A percentile compares a stretch with the other conserved stretches of the same genome.
phyloP scores from a whole-genome alignment of 768 basidiomycete species.

The Kockovaella imperatae region DNA sequence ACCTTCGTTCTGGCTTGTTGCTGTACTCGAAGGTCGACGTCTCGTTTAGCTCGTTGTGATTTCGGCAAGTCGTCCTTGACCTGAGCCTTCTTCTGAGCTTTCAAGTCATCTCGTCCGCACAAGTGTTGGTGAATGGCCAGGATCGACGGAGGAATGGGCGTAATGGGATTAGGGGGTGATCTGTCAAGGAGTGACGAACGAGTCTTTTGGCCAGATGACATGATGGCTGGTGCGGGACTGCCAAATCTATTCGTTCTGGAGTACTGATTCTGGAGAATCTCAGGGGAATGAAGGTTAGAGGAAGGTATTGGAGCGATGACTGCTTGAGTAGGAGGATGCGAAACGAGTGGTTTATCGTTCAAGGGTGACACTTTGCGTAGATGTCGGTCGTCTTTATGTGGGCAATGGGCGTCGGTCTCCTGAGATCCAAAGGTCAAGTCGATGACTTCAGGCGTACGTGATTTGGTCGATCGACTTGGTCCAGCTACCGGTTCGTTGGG shows the following conservation, averaged over 20 bases:
- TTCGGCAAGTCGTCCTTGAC: too few species aligned
- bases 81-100: neutral
- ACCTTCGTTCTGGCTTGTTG: neutral
- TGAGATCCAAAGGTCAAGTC: neutral
- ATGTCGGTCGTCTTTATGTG: too few species aligned
- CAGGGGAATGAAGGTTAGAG: too few species aligned
- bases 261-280: too few species aligned
- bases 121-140: constrained; percentile 13
- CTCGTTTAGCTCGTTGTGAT: neutral
- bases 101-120: constrained; percentile 10
- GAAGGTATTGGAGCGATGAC: too few species aligned
- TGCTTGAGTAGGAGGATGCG: too few species aligned
- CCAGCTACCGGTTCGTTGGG: neutral
- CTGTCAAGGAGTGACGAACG: neutral
- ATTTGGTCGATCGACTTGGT: neutral
- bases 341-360: too few species aligned
- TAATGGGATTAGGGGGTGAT: constrained; percentile 10
- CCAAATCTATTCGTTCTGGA: too few species aligned
- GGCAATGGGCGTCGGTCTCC: neutral
- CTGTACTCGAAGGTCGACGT: neutral
- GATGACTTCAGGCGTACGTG: neutral
- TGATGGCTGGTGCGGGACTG: too few species aligned
- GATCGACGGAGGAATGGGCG: constrained; percentile 19
- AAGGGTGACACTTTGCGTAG: too few species aligned
- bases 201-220: too few species aligned